phyloP scores from a whole-genome alignment of 768 basidiomycete genomes.

The Paxillus rubicundulus region DNA sequence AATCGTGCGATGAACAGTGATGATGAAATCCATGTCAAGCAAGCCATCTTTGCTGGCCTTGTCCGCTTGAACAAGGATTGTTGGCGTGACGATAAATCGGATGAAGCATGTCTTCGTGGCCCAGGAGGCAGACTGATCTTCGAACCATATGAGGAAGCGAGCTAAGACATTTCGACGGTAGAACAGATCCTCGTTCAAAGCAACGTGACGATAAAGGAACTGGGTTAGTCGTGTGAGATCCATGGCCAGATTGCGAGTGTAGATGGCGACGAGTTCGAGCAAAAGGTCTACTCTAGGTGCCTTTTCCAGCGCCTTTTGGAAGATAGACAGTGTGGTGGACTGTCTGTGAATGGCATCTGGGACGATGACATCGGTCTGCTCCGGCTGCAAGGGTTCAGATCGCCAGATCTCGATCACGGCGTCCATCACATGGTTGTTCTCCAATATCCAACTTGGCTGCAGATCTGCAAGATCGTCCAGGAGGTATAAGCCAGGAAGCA shows the following conservation, averaged over 20 bases:
- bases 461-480: conserved; percentile 72
- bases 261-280: conserved; percentile 83
- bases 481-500: conserved; percentile 71
- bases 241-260: conserved; percentile 74
- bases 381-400: conserved; percentile 43
- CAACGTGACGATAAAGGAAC: conserved; percentile 86
- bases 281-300: conserved; percentile 83
- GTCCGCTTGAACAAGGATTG: conserved; percentile 72
- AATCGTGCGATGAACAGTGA: conserved; percentile 65
- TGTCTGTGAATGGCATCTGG: conserved; percentile 59
- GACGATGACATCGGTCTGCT: conserved; percentile 40
- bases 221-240: conserved; percentile 76
- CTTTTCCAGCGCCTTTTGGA: conserved; percentile 66
- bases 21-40: conserved; percentile 68
- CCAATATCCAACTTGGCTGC: conserved; percentile 68
- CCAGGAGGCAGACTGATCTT: conserved; percentile 58
- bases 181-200: conserved; percentile 61
- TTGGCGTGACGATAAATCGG: conserved; percentile 85
- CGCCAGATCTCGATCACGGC: conserved; percentile 75
- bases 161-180: conserved; percentile 81
- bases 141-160: conserved; percentile 86
- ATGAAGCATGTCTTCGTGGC: conserved; percentile 76
- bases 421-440: conserved; percentile 65
- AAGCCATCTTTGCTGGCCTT: conserved; percentile 55
- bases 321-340: conserved; percentile 69